phyloP scores from a whole-genome alignment of 768 basidiomycete species.

The Agaricus bisporus region DNA sequence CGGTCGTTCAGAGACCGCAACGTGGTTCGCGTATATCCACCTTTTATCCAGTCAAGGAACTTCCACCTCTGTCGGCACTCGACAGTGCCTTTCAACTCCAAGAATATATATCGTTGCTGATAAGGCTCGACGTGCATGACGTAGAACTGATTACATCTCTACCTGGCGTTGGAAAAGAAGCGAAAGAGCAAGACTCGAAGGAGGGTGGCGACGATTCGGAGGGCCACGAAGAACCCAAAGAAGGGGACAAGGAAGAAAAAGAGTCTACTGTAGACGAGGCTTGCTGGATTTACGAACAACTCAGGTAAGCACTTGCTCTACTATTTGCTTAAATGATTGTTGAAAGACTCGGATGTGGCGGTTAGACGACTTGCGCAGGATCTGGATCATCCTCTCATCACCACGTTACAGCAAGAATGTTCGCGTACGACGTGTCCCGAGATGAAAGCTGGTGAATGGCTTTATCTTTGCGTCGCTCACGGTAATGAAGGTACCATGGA shows the following conservation, averaged over 20 bases:
- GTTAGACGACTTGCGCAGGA: constrained; percentile 82
- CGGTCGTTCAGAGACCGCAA: constrained; percentile 55
- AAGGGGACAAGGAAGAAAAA: constrained; percentile 20
- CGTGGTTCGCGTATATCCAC: constrained; percentile 75
- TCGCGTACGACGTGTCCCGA: constrained; percentile 83
- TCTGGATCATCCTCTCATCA: constrained; percentile 79
- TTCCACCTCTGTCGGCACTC: constrained; percentile 65
- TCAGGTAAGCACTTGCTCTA: constrained; percentile 28
- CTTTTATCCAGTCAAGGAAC: constrained; percentile 70
- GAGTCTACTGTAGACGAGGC: constrained; percentile 69
- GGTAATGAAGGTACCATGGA: constrained; percentile 85
- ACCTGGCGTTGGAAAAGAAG: constrained; percentile 46
- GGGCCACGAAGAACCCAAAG: constrained; percentile 17
- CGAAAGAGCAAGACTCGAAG: constrained; percentile 13
- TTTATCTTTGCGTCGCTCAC: constrained; percentile 93
- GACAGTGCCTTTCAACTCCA: constrained; percentile 94
- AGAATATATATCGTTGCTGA: constrained; percentile 88
- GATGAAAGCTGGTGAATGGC: constrained; percentile 99
- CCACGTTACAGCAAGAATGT: constrained; percentile 82
- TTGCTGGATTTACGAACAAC: constrained; percentile 75
- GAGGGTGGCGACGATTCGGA: constrained; percentile 14
- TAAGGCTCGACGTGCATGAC: constrained; percentile 83
- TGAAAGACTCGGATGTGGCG: background rate
- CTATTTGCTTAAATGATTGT: background rate
- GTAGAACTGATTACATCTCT: constrained; percentile 76